phyloP scores from a whole-genome alignment of 352 stramenopile genomes.

The Globisporangium lucens region DNA sequence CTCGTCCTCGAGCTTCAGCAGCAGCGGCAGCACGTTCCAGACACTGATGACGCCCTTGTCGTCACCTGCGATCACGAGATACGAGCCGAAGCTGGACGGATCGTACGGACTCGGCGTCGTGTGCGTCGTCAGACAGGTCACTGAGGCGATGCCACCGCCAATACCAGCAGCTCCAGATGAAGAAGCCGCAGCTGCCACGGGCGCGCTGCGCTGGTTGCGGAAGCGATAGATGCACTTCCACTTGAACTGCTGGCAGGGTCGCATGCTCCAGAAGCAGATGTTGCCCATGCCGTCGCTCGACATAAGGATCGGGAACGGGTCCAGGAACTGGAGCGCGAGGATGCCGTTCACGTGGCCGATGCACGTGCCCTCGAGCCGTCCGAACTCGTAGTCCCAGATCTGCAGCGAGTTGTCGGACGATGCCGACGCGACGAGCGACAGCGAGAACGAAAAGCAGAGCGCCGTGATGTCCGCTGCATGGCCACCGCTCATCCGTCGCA shows the following conservation, averaged over 20 bases:
- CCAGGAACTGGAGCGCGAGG: conserved; percentile 62
- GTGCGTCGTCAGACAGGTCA: conserved; percentile 46
- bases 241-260: conserved; percentile 53
- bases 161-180: neutral
- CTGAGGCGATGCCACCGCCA: conserved; percentile 31
- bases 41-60: conserved; percentile 74
- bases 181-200: conserved; percentile 7
- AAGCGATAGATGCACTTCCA: conserved; percentile 78
- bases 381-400: conserved; percentile 89
- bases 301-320: conserved; percentile 67
- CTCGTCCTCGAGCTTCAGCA: conserved; percentile 50
- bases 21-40: conserved; percentile 67
- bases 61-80: conserved; percentile 64
- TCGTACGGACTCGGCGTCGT: conserved; percentile 25
- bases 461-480: conserved; percentile 79
- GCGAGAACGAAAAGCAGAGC: conserved; percentile 63
- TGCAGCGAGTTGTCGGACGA: conserved; percentile 68
- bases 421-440: conserved; percentile 78
- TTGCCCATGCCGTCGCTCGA: conserved; percentile 71
- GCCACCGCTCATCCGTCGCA: conserved; percentile 68
- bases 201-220: conserved; percentile 41
- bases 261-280: conserved; percentile 75
- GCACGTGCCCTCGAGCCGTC: conserved; percentile 67
- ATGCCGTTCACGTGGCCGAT: conserved; percentile 72
- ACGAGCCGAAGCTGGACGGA: conserved; percentile 28